Percentiles rank a stretch among this genome's conserved stretches.
Evolutionary conservation across 2,329 filamentous ascomycete species (phyloP).

Genomic region (Aureobasidium vineae): DNA sequence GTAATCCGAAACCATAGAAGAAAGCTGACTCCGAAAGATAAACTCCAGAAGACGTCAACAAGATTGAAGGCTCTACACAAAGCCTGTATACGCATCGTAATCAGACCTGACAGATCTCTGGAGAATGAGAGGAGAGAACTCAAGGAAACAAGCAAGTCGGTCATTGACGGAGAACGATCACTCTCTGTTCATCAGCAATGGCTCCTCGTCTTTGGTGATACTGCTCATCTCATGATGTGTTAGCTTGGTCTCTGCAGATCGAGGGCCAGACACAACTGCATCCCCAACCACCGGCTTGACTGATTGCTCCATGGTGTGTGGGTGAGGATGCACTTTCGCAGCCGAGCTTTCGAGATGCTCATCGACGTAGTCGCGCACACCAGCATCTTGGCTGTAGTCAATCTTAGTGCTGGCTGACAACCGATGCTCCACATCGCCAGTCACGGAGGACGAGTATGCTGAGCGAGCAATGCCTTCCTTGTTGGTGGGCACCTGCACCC

Average conservation of each 20-base stretch:
- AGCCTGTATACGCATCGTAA: neutral
- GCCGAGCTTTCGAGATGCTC: slow-evolving; percentile 35
- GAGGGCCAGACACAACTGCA: slow-evolving; percentile 38
- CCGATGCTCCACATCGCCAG: slow-evolving; percentile 28
- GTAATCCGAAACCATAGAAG: neutral
- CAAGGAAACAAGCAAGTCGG: neutral
- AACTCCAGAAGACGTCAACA: neutral
- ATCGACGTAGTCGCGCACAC: slow-evolving; percentile 36
- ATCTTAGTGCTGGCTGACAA: slow-evolving; percentile 23
- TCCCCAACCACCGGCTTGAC: slow-evolving; percentile 39
- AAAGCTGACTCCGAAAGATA: neutral
- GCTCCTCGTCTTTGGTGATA: slow-evolving; percentile 36
- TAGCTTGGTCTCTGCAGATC: slow-evolving; percentile 37
- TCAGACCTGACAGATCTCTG: neutral
- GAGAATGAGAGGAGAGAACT: neutral
- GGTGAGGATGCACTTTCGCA: slow-evolving; percentile 38
- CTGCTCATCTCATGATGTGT: slow-evolving; percentile 43
- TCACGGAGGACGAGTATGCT: slow-evolving; percentile 32
- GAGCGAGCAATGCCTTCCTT: slow-evolving; percentile 26
- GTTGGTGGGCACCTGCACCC: slow-evolving; percentile 8
- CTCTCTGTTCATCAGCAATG: slow-evolving; percentile 36
- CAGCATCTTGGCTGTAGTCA: slow-evolving; percentile 32
- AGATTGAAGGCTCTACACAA: neutral
- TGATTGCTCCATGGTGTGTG: slow-evolving; percentile 37
- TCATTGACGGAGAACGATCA: neutral